phyloP scores from a whole-genome alignment of 2,329 filamentous ascomycete genomes.

The Scedosporium aurantiacum region DNA sequence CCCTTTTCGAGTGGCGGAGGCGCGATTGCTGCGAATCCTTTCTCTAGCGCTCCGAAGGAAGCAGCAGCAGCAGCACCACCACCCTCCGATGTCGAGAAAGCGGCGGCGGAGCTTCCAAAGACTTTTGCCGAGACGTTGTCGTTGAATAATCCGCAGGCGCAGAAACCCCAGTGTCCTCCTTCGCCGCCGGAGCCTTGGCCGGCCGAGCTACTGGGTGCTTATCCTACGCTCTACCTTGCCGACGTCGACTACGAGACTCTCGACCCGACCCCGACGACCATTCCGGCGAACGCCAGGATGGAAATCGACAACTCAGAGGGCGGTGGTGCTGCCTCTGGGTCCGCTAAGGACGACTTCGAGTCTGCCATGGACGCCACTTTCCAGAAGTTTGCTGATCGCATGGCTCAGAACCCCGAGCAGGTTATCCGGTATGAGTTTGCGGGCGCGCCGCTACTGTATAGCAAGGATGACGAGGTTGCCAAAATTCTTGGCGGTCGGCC shows the following conservation, averaged over 20 bases:
- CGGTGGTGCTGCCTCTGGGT: conserved; percentile 16
- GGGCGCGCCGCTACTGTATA: conserved; percentile 68
- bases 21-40: neutral
- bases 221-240: conserved; percentile 64
- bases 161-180: conserved; percentile 17
- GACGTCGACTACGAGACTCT: conserved; percentile 91
- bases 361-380: conserved; percentile 65
- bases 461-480: conserved; percentile 63
- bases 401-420: conserved; percentile 73
- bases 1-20: conserved; percentile 26
- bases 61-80: conserved; percentile 14
- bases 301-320: conserved; percentile 27
- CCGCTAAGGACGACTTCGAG: conserved; percentile 55
- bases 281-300: conserved; percentile 38
- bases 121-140: conserved; percentile 68
- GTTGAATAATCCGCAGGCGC: conserved; percentile 44
- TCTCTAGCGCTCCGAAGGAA: conserved; percentile 21
- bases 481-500: conserved; percentile 38
- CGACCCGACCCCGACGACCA: conserved; percentile 45
- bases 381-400: conserved; percentile 67
- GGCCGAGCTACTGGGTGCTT: conserved; percentile 55
- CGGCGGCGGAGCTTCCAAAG: conserved; percentile 34
- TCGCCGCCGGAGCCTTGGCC: conserved; percentile 66
- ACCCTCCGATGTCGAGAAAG: conserved; percentile 15
- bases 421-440: conserved; percentile 70